phyloP scores from a whole-genome alignment of 306 rosid species.

The Nissolia schottii region DNA sequence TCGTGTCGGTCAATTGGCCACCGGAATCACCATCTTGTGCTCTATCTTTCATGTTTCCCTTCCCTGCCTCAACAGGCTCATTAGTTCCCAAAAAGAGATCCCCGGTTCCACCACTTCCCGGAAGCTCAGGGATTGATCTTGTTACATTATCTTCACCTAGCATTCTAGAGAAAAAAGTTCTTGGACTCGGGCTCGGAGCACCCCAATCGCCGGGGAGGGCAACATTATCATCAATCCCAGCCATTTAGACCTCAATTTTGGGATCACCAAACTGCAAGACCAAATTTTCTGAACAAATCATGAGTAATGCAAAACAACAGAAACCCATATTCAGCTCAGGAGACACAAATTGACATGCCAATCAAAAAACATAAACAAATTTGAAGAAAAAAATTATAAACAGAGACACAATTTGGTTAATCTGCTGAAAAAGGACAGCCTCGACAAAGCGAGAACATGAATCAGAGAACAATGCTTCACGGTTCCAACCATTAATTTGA shows the following conservation, averaged over 20 bases:
- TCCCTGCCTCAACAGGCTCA: constrained; percentile 20
- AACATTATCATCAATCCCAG: constrained; percentile 74
- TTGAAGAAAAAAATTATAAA: neutral
- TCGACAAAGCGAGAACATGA: constrained; percentile 11
- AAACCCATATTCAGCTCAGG: constrained; percentile 5
- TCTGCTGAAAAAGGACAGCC: constrained; percentile 3
- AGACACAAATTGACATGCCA: constrained; percentile 11
- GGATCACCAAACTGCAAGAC: constrained; percentile 27
- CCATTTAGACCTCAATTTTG: constrained; percentile 52
- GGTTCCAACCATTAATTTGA: neutral
- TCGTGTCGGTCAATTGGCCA: constrained; percentile 24
- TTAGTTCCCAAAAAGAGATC: constrained; percentile 42
- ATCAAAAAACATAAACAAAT: neutral
- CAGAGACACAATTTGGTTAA: neutral
- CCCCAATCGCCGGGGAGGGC: constrained; percentile 70
- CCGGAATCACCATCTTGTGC: constrained; percentile 34
- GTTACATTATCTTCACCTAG: constrained; percentile 56
- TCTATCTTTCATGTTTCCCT: constrained; percentile 10
- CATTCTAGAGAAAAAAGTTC: constrained; percentile 60
- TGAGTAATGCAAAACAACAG: constrained; percentile 1
- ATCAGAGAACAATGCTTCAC: neutral
- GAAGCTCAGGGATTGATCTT: constrained; percentile 39
- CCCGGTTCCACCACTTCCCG: constrained; percentile 39
- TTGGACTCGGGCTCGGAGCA: constrained; percentile 73
- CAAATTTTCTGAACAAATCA: constrained; percentile 21